Evolutionary conservation across 176 grass and related monocot genomes (phyloP).

Genomic region (Dendrocalamus sinicus): DNA sequence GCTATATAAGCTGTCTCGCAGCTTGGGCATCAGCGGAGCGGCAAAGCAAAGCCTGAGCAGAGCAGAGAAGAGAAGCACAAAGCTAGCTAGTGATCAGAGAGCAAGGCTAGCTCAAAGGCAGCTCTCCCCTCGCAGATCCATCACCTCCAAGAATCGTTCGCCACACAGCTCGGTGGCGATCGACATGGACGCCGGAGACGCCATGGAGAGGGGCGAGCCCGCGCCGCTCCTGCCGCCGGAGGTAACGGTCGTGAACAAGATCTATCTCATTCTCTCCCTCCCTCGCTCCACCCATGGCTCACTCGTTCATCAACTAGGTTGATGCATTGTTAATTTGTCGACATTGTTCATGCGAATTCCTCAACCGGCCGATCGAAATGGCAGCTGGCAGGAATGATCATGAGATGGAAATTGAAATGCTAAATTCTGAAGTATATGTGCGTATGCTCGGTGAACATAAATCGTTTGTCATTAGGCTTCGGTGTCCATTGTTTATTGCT

Average conservation of each 20-base stretch:
- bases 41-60: background rate
- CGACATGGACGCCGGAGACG: slow-evolving; percentile 44
- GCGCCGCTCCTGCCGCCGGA: slow-evolving; percentile 36
- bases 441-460: background rate
- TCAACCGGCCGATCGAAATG: background rate
- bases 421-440: background rate
- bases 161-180: background rate
- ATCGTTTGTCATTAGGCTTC: too few relatives aligned
- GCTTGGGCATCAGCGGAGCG: background rate
- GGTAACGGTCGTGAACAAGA: background rate
- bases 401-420: background rate
- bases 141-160: too few relatives aligned
- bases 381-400: too few relatives aligned
- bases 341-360: too few relatives aligned
- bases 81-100: background rate
- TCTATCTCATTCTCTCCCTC: background rate
- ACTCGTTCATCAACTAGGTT: background rate
- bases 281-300: background rate
- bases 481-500: too few relatives aligned
- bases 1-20: slow-evolving; percentile 39
- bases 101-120: background rate
- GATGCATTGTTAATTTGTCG: too few relatives aligned
- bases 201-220: slow-evolving; percentile 52
- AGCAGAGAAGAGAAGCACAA: background rate
- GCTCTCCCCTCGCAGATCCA: too few relatives aligned